A percentile compares a stretch with the other conserved stretches of the same genome.
These are phyloP conservation scores for Collybia sp. DNA, from an alignment of 768 basidiomycete genomes.

Conservation along the genomic window DNA sequence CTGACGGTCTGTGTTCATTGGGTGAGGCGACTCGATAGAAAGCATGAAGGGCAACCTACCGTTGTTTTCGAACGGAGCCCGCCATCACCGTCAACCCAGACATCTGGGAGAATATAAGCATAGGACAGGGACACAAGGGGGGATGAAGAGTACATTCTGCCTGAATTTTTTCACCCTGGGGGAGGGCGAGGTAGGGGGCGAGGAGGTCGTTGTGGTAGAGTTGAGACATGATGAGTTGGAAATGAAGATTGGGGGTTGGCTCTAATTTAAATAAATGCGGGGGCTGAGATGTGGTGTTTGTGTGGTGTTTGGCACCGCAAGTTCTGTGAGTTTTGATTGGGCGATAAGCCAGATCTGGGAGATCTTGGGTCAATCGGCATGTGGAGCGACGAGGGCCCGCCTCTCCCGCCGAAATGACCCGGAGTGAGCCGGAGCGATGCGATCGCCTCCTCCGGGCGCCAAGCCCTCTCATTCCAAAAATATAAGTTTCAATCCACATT, in stretches of 20 bases:
- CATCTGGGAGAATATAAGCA: constrained; percentile 50
- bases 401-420: constrained; percentile 10
- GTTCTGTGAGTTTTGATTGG: constrained; percentile 32
- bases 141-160: constrained; percentile 72
- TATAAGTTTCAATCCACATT: constrained; percentile 14
- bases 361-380: background rate
- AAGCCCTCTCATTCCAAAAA: constrained; percentile 4
- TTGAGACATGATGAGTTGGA: constrained; percentile 25
- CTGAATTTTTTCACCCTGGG: constrained; percentile 90
- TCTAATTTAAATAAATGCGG: too few relatives aligned
- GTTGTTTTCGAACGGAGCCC: constrained; percentile 97
- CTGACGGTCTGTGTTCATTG: constrained; percentile 62
- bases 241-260: constrained; percentile 4
- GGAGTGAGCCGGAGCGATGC: constrained; percentile 7
- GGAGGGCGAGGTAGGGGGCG: constrained; percentile 82
- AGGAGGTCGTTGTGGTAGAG: constrained; percentile 80
- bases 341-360: constrained; percentile 30
- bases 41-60: constrained; percentile 36
- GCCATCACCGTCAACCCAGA: constrained; percentile 96
- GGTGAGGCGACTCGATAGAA: constrained; percentile 2
- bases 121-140: constrained; percentile 9
- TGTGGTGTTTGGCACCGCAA: constrained; percentile 2
- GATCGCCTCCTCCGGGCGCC: too few relatives aligned
- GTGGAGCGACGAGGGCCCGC: too few relatives aligned
- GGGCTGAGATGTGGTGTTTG: background rate